Evolutionary conservation across 371 early-diverging fungal genomes (phyloP).

Genomic region (Lichtheimia corymbifera): DNA sequence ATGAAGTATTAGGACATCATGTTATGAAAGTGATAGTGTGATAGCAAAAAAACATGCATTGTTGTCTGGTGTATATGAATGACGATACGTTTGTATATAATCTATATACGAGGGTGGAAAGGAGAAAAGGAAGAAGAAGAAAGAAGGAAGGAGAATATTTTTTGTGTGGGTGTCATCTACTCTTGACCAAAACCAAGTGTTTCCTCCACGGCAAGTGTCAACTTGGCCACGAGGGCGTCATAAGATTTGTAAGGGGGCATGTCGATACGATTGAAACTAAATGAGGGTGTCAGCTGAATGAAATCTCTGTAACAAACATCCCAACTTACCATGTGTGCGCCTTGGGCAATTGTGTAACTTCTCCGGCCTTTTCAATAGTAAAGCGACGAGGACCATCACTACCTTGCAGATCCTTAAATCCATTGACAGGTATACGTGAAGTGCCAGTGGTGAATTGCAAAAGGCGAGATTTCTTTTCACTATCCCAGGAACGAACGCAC

Average conservation of each 20-base stretch:
- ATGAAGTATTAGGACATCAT: too few relatives aligned
- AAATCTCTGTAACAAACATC: neutral
- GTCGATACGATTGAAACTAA: constrained; percentile 92
- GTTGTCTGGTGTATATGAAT: too few relatives aligned
- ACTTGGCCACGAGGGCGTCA: constrained; percentile 70
- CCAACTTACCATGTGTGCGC: constrained; percentile 87
- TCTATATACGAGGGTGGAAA: neutral
- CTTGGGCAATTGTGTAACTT: constrained; percentile 82
- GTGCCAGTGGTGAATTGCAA: constrained; percentile 98
- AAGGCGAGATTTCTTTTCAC: constrained; percentile 91
- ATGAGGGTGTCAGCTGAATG: neutral
- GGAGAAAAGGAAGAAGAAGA: neutral
- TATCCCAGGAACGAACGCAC: constrained; percentile 84
- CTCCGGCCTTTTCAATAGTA: constrained; percentile 93
- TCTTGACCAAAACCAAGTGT: constrained; percentile 84
- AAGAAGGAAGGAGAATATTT: neutral
- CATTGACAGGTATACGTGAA: constrained; percentile 96
- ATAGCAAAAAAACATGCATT: too few relatives aligned
- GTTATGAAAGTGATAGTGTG: too few relatives aligned
- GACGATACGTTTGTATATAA: too few relatives aligned
- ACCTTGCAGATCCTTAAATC: constrained; percentile 97
- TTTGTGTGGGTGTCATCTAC: constrained; percentile 24
- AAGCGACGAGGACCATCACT: constrained; percentile 95
- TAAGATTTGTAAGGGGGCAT: constrained; percentile 84
- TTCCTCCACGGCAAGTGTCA: constrained; percentile 92